Evolutionary conservation across 495 filamentous ascomycete genomes (phyloP), one percentile per base, ranked within the genome.

Genomic region (Tuber borchii): DNA sequence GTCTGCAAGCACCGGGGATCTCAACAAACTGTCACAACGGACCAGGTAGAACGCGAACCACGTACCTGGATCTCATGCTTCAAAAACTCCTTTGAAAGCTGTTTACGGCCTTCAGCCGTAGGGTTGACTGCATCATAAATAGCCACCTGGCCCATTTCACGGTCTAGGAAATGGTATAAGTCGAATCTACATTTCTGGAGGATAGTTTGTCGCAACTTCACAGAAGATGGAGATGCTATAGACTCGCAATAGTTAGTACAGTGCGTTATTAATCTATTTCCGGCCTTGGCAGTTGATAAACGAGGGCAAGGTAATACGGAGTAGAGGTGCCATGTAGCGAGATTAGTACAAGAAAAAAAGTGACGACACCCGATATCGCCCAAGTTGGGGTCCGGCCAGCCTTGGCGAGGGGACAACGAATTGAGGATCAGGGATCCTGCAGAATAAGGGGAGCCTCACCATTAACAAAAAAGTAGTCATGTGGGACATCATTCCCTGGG

Each of bases 111-210:
- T 71, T 88, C 88, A 39, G 92, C 89, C 34, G 95, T 88, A 17
- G 94, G 93, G 81, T 98, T 98, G n/a, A 99, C 96, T 40, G 96
- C 95, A 86, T 99, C 96, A 81, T 98, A 99, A 72, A 99, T 98
- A 61, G 96, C 96, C 72, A 99, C 93, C 81, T 99, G 96, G 19
- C 96, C 96, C 81, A 97, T 98, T 81, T 98, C 96, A 78, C 97
- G 90, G 77, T 97, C 94, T 51, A 99, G 86, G 86, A 97, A 99
- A 74, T 91, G 90, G 75, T 97, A 97, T 46, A 99, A 96, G 81
- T 99, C 96, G 83, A 98, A 94, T 71, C 95, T 90, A 80, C 96
- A 99, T 84, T 95, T 95, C 85, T 97, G 97, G 12, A 98, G 88
- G 71, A 99, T 98, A 86, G 97, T 97, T 84, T 97, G 93, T 69